phyloP scores from a whole-genome alignment of 2,329 filamentous ascomycete genomes.

The Colletotrichum incanum region DNA sequence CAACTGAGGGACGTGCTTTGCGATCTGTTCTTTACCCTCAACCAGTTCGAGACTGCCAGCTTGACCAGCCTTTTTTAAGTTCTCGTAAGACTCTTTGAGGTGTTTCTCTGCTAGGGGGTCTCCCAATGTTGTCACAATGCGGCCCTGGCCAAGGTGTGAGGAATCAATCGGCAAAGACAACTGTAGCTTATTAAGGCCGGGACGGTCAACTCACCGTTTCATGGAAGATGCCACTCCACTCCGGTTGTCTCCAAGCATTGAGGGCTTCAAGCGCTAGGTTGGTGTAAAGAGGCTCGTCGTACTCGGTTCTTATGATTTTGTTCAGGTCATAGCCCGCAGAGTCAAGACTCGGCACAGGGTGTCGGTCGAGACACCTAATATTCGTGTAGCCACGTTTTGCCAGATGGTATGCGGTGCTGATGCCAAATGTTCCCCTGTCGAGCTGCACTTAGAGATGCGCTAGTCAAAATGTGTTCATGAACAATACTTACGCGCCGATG shows the following conservation, averaged over 20 bases:
- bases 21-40: constrained; percentile 31
- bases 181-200: neutral
- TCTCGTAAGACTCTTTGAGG: constrained; percentile 39
- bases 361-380: constrained; percentile 41
- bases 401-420: constrained; percentile 37
- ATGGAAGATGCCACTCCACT: constrained; percentile 41
- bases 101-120: constrained; percentile 31
- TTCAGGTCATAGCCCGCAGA: constrained; percentile 44
- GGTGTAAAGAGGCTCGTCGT: constrained; percentile 37
- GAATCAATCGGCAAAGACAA: neutral
- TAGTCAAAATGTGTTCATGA: neutral
- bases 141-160: constrained; percentile 30
- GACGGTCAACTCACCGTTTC: constrained; percentile 34
- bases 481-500: constrained; percentile 39
- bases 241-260: constrained; percentile 33
- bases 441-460: neutral
- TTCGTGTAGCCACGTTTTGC: constrained; percentile 44
- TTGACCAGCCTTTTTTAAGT: constrained; percentile 22
- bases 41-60: constrained; percentile 27
- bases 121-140: constrained; percentile 39
- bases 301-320: constrained; percentile 38
- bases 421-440: constrained; percentile 32
- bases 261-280: constrained; percentile 34
- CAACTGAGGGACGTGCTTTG: constrained; percentile 33
- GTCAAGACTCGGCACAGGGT: constrained; percentile 35